Base-by-base conservation (phyloP, 2,329 filamentous ascomycete species). In the Rhynchosporium agropyri region DNA sequence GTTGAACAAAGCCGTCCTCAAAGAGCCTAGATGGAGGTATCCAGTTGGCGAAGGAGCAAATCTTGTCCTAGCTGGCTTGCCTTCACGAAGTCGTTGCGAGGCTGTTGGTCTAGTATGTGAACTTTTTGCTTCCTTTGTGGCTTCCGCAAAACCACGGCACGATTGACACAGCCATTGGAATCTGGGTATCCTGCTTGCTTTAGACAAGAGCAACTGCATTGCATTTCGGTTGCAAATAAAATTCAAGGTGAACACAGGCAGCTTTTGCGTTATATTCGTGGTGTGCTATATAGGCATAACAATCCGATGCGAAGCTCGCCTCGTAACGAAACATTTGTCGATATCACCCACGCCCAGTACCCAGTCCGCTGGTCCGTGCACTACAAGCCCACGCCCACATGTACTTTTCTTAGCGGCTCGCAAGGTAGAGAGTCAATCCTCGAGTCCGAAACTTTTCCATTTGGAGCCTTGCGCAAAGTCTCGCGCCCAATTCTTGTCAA, bases 11-110 rank as follows among this genome's bases (percentile, higher is more conserved):
- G 96, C 96, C 0, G 95, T 99, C 63, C 95, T 84, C 42, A 99
- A 77, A 0, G 93, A 97, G 3, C 95, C 95, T 12, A 99, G 81
- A 77, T 99, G 95, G 29, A 99, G 82, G 71, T 94, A 93, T 1
- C 95, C 95, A 0, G 95, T 99, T 0, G 95, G 95, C 1, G 95
- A 98, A 0, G 95, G 95, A 0, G 96, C 95, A 76, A 99, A 99
- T 53, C 95, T 88, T 20, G 95, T 91, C 75, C 91, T 82, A 63
- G 86, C 86, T 51, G 90, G 89, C 6, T 74, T 76, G 33, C 79
- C 77, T 33, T 86, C 43, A 51, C 65, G 83, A 77, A 74, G 67
- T 65, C 63, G 56, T 31, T 42, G 63, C 54, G 63, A 65, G 60
- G 58, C 73, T 46, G 48, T 50, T 20, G 68, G 62, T 20, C 43